These are phyloP conservation scores for Clarireedia paspali DNA, from an alignment of 2,329 filamentous ascomycete species.

Conservation along the genomic window DNA sequence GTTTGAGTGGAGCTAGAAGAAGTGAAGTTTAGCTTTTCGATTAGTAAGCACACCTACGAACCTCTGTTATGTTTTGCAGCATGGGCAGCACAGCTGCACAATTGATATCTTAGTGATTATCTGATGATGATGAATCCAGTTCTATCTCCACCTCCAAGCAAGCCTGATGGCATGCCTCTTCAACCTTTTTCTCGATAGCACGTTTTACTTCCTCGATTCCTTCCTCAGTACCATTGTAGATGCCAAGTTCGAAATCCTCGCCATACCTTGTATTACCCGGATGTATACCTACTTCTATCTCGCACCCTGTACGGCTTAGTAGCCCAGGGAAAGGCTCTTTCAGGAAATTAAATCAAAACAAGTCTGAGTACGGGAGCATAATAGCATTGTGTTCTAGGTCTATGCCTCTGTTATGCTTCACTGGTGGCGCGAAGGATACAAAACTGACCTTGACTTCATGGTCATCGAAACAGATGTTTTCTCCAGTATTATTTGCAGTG, in stretches of 20 bases:
- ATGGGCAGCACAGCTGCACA: too few species aligned
- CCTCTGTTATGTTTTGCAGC: too few species aligned
- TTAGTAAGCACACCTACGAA: too few species aligned
- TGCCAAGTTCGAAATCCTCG: background rate
- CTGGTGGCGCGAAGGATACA: background rate
- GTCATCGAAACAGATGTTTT: background rate
- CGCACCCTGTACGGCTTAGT: background rate
- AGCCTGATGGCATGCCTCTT: too few species aligned
- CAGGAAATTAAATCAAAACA: background rate
- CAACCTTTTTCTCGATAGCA: background rate
- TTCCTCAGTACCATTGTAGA: background rate
- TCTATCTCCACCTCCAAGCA: too few species aligned
- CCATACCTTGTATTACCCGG: too few species aligned
- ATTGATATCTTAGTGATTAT: too few species aligned
- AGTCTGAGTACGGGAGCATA: fast-evolving
- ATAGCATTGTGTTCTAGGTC: background rate
- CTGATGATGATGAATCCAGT: too few species aligned
- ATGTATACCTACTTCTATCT: background rate
- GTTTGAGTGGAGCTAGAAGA: too few species aligned
- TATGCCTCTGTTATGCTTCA: background rate
- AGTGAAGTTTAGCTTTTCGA: too few species aligned
- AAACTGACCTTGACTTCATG: background rate
- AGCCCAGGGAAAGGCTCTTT: background rate
- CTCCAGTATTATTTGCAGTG: background rate
- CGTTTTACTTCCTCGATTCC: background rate